These are phyloP conservation scores for Alternaria gansuensis DNA, from an alignment of 2,329 filamentous ascomycete genomes.

Conservation along the genomic window DNA sequence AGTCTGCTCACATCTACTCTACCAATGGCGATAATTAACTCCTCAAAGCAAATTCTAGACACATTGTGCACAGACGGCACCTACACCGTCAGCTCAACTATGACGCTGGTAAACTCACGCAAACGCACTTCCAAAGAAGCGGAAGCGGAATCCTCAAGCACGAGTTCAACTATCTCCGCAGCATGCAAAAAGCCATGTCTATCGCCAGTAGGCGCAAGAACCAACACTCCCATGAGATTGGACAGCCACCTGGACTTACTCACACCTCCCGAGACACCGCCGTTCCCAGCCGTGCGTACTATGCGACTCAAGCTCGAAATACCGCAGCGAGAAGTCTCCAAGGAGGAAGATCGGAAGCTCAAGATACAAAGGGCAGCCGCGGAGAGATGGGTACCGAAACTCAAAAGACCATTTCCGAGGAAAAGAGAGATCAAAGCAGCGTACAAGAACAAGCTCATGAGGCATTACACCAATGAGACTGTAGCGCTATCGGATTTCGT, in stretches of 20 bases:
- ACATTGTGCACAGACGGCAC: background rate
- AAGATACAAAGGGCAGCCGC: constrained; percentile 29
- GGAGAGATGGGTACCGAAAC: constrained; percentile 30
- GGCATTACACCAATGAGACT: constrained; percentile 30
- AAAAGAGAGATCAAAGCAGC: constrained; percentile 29
- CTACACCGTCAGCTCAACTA: background rate
- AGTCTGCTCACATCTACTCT: background rate
- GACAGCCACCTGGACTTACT: background rate
- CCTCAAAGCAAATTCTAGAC: background rate
- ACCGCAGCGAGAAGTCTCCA: constrained; percentile 14
- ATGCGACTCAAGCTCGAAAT: constrained; percentile 30
- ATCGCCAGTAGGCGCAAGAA: background rate
- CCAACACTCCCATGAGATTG: background rate
- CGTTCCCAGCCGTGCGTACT: background rate
- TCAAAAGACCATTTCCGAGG: constrained; percentile 25
- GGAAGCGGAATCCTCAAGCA: no score
- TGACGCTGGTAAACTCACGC: constrained; percentile 14
- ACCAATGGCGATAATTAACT: background rate
- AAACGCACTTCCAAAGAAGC: constrained; percentile 9
- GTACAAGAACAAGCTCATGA: constrained; percentile 37
- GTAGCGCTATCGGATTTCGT: constrained; percentile 13
- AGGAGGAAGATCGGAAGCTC: constrained; percentile 20
- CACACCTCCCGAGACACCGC: constrained; percentile 23
- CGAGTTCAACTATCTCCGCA: background rate
- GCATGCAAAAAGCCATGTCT: background rate